Conservation (phyloP, 1,284 basidiomycete species). For the Farysia itapuensis region DNA sequence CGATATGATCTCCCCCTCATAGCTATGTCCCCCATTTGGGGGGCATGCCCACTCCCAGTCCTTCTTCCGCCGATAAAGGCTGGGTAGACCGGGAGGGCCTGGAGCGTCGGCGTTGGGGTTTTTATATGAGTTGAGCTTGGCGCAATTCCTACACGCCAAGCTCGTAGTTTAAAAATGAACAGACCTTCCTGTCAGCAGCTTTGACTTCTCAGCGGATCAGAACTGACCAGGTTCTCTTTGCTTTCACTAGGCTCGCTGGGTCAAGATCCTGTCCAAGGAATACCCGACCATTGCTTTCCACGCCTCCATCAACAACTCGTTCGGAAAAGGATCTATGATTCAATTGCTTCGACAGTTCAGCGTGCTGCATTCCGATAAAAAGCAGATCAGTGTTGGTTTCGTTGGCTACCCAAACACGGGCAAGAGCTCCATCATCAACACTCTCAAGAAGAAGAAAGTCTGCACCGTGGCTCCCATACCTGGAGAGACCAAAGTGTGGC, state of each 20-base stretch:
- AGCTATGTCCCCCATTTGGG: slow-evolving; percentile 56
- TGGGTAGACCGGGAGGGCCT: slow-evolving; percentile 47
- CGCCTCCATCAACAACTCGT: slow-evolving; percentile 97
- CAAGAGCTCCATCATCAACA: slow-evolving; percentile 97
- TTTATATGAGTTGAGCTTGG: slow-evolving; percentile 56
- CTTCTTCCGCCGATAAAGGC: slow-evolving; percentile 60
- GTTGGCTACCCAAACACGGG: slow-evolving; percentile 98
- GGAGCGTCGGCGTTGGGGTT: slow-evolving; percentile 44
- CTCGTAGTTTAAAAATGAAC: slow-evolving; percentile 55
- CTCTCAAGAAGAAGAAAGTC: slow-evolving; percentile 96
- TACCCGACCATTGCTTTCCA: slow-evolving; percentile 98
- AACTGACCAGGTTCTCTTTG: neutral
- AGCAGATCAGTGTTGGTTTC: slow-evolving; percentile 97
- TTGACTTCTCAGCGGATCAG: neutral
- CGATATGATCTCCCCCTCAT: slow-evolving; percentile 61
- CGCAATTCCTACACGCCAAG: slow-evolving; percentile 32
- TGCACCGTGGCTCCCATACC: slow-evolving; percentile 96
- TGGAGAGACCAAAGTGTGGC: slow-evolving; percentile 99
- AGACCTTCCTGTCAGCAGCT: slow-evolving; percentile 9
- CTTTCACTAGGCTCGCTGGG: slow-evolving; percentile 79
- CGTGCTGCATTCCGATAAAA: slow-evolving; percentile 95
- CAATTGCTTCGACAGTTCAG: slow-evolving; percentile 96
- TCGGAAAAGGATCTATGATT: slow-evolving; percentile 96
- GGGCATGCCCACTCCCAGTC: slow-evolving; percentile 51
- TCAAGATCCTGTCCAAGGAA: slow-evolving; percentile 89